Evolutionary conservation across 108 stramenopile species (phyloP), one percentile per base, ranked within the genome.

Genomic region (Licmophora abbreviata): DNA sequence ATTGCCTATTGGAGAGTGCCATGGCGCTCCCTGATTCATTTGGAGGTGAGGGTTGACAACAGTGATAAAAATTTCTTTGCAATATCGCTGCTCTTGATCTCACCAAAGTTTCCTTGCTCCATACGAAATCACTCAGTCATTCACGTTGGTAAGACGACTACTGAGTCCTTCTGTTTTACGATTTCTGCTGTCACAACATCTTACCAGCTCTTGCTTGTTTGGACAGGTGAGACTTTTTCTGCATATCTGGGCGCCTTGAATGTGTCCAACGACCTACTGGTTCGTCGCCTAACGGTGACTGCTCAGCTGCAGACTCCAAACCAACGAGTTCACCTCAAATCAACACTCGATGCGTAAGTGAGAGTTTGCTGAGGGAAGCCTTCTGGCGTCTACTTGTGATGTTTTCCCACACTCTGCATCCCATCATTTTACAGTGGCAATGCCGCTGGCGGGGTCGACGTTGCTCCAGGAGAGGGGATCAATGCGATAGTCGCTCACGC

Each of bases 251-350:
- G 85, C 7, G 73, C 79, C 21, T 49, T 86, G 43, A 85, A 85
- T 48, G 51, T 75, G 3, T 75, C 73, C 15, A 42, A 51, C 15
- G 49, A 62, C 3, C 32, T 76, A 38, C 36, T 64, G 0, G 79
- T 91, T 41, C 63, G 60, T 27, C 65, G 68, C 9, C 33, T 91
- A 14, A 73, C 80, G 1, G 75, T 86, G 14, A 54, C 69, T 3
- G 85, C 85, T 11, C 84, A 83, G 38, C 48, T 91, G 22, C 89
- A 91, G 58, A 91, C 88, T 6, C 88, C 88, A 4, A 68, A 58
- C n/a, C 77, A 79, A 21, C 56, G 85, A 59, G 70, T 59, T 55
- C 48, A 47, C 22, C n/a, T 57, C 17, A 37, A 47, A 37, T 26
- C 42, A 1, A 20, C 37, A 32, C 44, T 73, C 32, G 64, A 69